Conservation (phyloP, 352 stramenopile species). For the Pythium biforme region DNA sequence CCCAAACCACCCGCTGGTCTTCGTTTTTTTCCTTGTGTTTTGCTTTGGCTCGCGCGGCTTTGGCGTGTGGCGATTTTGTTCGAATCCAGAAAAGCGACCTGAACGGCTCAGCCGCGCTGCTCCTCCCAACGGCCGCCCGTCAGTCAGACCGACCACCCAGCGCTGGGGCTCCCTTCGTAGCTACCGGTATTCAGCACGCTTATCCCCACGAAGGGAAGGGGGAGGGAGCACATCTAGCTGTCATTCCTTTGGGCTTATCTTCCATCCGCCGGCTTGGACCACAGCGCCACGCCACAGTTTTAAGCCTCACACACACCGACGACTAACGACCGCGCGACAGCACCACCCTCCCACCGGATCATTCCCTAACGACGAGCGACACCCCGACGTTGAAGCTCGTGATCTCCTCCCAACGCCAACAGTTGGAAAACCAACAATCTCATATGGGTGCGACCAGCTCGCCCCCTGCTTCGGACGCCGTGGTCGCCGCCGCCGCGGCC, state of each 20-base stretch:
- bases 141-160: slow-evolving; percentile 17
- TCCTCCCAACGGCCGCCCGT: slow-evolving; percentile 22
- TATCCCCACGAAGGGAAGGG: not conserved
- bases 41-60: slow-evolving; percentile 6
- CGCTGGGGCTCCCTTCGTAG: slow-evolving; percentile 12
- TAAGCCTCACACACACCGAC: not conserved
- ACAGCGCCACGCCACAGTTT: slow-evolving; percentile 7
- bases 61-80: slow-evolving; percentile 23
- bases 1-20: slow-evolving; percentile 3
- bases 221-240: not conserved
- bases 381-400: slow-evolving; percentile 26
- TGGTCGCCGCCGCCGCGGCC: slow-evolving; percentile 8
- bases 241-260: slow-evolving; percentile 2
- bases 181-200: slow-evolving; percentile 27
- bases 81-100: slow-evolving; percentile 30
- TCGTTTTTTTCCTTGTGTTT: not conserved
- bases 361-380: slow-evolving; percentile 12
- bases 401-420: slow-evolving; percentile 12
- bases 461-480: slow-evolving; percentile 23
- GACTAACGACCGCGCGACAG: slow-evolving; percentile 20
- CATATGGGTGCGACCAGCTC: slow-evolving; percentile 32
- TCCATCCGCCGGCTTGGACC: slow-evolving; percentile 3
- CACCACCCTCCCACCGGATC: slow-evolving; percentile 1
- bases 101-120: slow-evolving; percentile 26
- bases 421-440: slow-evolving; percentile 20